Conservation (phyloP, 2,329 filamentous ascomycete species). For the Aaosphaeria pasadenensis region DNA sequence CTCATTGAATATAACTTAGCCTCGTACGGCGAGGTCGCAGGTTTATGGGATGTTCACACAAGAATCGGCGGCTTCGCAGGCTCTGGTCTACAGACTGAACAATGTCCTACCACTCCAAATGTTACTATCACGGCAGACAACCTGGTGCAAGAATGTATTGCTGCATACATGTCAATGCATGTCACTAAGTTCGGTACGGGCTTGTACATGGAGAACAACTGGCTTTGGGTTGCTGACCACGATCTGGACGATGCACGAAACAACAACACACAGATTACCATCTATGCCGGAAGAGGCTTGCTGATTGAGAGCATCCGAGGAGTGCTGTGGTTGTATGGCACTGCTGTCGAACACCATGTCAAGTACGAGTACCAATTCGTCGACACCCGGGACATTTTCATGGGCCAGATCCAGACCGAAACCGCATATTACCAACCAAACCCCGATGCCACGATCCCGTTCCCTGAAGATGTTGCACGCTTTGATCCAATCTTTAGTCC, state of each 20-base stretch:
- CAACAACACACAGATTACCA: conserved; percentile 63
- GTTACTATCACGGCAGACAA: conserved; percentile 47
- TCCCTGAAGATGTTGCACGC: conserved; percentile 56
- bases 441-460: conserved; percentile 68
- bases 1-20: conserved; percentile 71
- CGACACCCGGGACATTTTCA: conserved; percentile 75
- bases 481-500: conserved; percentile 66
- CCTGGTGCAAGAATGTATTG: conserved; percentile 65
- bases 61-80: conserved; percentile 79
- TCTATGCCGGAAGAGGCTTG: conserved; percentile 84
- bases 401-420: conserved; percentile 83
- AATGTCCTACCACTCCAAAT: conserved; percentile 72
- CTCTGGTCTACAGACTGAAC: conserved; percentile 71
- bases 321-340: conserved; percentile 56
- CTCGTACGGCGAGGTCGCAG: conserved; percentile 58
- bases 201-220: conserved; percentile 82
- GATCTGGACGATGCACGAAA: conserved; percentile 74
- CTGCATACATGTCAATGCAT: conserved; percentile 58
- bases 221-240: conserved; percentile 83
- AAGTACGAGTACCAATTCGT: conserved; percentile 80
- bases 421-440: conserved; percentile 84
- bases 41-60: conserved; percentile 84
- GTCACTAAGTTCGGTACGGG: conserved; percentile 53
- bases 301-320: conserved; percentile 59
- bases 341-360: conserved; percentile 59